A percentile compares a stretch with the other conserved stretches of the same genome.
Conservation (phyloP, 306 rosid genomes). For the Prosopis cineraria region DNA sequence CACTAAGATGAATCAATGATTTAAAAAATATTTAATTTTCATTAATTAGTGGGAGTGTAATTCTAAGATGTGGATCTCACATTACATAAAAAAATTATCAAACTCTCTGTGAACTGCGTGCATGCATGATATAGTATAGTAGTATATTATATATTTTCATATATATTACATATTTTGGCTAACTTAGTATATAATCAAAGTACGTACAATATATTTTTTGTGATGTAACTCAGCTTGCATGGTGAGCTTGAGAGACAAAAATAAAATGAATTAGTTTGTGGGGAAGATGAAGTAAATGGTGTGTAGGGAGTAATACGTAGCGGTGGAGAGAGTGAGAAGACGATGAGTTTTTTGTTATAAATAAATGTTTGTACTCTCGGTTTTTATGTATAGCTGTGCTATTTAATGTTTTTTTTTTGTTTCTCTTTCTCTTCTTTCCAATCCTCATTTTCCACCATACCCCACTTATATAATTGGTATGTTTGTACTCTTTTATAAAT, state of each 20-base stretch:
- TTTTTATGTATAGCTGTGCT: not conserved
- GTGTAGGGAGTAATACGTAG: not conserved
- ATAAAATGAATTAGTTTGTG: not conserved
- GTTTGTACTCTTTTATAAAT: no score
- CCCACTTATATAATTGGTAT: not conserved
- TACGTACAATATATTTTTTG: not conserved
- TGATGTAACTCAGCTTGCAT: not conserved
- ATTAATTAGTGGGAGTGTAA: no score
- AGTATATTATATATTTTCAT: not conserved
- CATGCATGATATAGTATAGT: not conserved
- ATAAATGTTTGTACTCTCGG: constrained; percentile 12
- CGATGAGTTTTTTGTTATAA: not conserved
- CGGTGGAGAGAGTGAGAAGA: not conserved
- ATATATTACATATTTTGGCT: not conserved
- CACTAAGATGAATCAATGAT: no score
- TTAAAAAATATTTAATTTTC: no score
- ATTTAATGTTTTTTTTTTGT: not conserved
- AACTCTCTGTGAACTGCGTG: no score
- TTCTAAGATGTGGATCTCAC: not conserved
- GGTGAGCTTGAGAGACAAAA: not conserved
- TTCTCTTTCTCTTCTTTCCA: not conserved
- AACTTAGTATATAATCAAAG: not conserved
- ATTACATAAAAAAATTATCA: not conserved
- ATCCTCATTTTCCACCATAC: not conserved
- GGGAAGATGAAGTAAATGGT: not conserved